A percentile compares a stretch with the other conserved stretches of the same genome.
Conservation (phyloP, 306 rosid genomes). For the Cucurbita argyrosperma region DNA sequence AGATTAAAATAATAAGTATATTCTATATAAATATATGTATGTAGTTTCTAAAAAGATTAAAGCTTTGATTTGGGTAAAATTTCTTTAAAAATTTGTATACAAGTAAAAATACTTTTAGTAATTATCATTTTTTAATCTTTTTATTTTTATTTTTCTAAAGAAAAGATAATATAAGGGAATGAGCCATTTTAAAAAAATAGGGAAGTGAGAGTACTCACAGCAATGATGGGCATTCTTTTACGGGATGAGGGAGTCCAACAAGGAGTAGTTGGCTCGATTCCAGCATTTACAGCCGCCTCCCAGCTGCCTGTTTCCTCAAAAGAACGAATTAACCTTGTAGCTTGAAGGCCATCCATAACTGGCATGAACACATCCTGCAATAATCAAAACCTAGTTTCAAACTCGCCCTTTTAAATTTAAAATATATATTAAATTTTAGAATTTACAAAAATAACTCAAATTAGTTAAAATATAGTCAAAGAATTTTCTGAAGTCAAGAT, state of each 20-base stretch:
- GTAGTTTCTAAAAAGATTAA: too few relatives aligned
- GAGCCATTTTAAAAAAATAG: neutral
- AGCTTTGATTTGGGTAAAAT: too few relatives aligned
- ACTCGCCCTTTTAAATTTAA: too few relatives aligned
- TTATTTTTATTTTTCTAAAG: too few relatives aligned
- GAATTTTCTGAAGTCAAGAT: neutral
- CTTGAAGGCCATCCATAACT: constrained; percentile 82
- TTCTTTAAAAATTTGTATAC: too few relatives aligned
- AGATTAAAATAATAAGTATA: too few relatives aligned
- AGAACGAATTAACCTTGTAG: constrained; percentile 76
- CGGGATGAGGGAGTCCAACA: constrained; percentile 9
- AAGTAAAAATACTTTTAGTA: too few relatives aligned
- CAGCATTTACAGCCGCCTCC: constrained; percentile 66
- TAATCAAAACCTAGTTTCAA: neutral
- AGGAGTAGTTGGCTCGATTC: constrained; percentile 28
- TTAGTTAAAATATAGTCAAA: neutral
- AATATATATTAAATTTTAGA: neutral
- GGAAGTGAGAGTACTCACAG: constrained; percentile 32
- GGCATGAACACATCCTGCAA: constrained; percentile 92
- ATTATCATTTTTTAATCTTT: too few relatives aligned
- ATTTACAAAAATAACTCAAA: neutral
- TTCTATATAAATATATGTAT: too few relatives aligned
- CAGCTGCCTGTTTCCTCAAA: constrained; percentile 79
- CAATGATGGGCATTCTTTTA: constrained; percentile 55
- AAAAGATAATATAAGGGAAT: neutral